Percentiles rank a stretch among this genome's conserved stretches.
These are phyloP conservation scores for Pittosporum tobira DNA, from an alignment of 129 eudicot species.

Conservation along the genomic window DNA sequence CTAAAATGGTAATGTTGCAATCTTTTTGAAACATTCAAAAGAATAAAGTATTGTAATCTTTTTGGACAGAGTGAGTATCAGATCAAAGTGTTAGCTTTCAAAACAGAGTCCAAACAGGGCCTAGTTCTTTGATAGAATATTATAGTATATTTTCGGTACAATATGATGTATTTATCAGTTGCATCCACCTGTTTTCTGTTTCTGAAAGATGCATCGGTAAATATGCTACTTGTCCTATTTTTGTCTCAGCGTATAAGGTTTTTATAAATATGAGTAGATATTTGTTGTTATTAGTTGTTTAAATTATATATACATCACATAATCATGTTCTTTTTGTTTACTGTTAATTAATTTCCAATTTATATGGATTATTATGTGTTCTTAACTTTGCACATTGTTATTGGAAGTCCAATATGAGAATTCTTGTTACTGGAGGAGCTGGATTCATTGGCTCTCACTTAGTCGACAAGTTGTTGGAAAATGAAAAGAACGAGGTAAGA, in stretches of 20 bases:
- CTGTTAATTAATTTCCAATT: background rate
- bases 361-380: background rate
- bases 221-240: background rate
- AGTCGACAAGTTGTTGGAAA: slow-evolving; percentile 80
- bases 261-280: too few relatives aligned
- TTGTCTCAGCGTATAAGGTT: too few relatives aligned
- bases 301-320: background rate
- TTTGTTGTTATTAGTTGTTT: background rate
- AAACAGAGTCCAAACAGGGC: background rate
- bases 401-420: slow-evolving; percentile 86
- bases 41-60: too few relatives aligned
- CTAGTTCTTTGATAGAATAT: background rate
- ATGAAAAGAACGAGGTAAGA: slow-evolving; percentile 84
- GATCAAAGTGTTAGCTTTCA: background rate
- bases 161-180: background rate
- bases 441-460: slow-evolving; percentile 96
- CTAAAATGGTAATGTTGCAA: too few relatives aligned
- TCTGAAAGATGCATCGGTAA: background rate
- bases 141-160: too few relatives aligned
- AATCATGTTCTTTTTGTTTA: background rate
- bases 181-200: background rate
- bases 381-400: background rate
- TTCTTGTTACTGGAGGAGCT: slow-evolving; percentile 93
- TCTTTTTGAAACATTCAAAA: too few relatives aligned
- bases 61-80: too few relatives aligned